Conservation (phyloP, 495 filamentous ascomycete species). For the Pyrenula aspistea region DNA sequence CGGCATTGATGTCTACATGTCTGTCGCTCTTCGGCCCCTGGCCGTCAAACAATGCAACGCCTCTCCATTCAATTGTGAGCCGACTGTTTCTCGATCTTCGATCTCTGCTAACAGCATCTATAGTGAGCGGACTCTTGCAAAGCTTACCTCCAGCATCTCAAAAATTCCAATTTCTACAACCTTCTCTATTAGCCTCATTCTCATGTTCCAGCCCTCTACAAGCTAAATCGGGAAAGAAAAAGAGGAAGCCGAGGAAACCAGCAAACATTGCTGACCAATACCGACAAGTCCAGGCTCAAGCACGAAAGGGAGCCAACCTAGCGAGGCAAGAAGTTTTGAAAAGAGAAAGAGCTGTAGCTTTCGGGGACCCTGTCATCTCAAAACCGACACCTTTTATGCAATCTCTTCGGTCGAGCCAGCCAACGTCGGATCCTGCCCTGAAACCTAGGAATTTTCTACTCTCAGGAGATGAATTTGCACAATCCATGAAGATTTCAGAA, state of each 20-base stretch:
- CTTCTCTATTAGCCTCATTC: conserved; percentile 5
- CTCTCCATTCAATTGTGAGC: neutral
- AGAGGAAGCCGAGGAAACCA: conserved; percentile 30
- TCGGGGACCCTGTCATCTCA: conserved; percentile 71
- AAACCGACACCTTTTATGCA: conserved; percentile 69
- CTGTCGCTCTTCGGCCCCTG: neutral
- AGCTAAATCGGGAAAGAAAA: conserved; percentile 18
- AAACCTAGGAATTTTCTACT: conserved; percentile 60
- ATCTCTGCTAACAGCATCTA: neutral
- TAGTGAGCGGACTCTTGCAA: neutral
- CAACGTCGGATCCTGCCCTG: conserved; percentile 14
- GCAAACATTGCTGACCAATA: conserved; percentile 40
- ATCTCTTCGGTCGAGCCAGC: conserved; percentile 53
- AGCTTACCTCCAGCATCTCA: conserved; percentile 2
- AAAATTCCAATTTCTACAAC: conserved; percentile 7
- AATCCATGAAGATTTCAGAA: conserved; percentile 51
- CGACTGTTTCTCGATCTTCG: neutral
- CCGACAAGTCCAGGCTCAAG: conserved; percentile 56
- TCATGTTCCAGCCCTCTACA: conserved; percentile 5
- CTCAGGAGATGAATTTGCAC: conserved; percentile 46
- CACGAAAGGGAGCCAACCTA: conserved; percentile 69
- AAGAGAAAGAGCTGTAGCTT: conserved; percentile 40
- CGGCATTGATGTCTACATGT: too few species aligned
- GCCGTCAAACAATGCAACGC: neutral
- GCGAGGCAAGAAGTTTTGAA: conserved; percentile 56